Percentiles rank a stretch among this genome's conserved stretches.
Evolutionary conservation across 2,329 filamentous ascomycete species (phyloP).

Genomic region (Aspergillus floridensis): DNA sequence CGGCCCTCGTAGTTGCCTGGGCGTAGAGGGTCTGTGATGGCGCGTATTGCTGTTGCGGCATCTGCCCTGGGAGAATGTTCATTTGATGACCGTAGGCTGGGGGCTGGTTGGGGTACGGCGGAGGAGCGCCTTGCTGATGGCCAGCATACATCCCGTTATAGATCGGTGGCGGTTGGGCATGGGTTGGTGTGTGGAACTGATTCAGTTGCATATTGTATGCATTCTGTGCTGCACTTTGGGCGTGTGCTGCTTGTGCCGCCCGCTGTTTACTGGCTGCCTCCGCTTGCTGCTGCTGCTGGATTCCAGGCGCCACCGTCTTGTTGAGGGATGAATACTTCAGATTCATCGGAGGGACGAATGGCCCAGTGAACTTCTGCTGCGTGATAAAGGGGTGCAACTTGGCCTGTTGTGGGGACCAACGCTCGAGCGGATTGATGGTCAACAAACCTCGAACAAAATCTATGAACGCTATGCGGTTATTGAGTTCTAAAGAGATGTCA

Average conservation of each 20-base stretch:
- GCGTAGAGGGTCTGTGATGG: conserved; percentile 71
- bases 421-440: conserved; percentile 90
- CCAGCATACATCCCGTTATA: conserved; percentile 76
- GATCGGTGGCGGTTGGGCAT: conserved; percentile 55
- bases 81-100: conserved; percentile 70
- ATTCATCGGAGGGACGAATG: conserved; percentile 96
- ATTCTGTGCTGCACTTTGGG: conserved; percentile 64
- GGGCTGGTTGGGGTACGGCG: conserved; percentile 73
- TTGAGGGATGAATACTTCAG: conserved; percentile 82
- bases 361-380: conserved; percentile 93
- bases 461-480: conserved; percentile 94
- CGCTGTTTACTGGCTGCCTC: conserved; percentile 92
- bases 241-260: conserved; percentile 64
- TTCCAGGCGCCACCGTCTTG: conserved; percentile 85
- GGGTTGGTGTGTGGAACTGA: conserved; percentile 51
- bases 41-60: conserved; percentile 64
- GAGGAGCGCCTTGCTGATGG: conserved; percentile 67
- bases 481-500: conserved; percentile 72
- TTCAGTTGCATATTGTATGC: conserved; percentile 66
- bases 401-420: conserved; percentile 97
- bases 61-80: conserved; percentile 65
- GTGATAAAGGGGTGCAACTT: conserved; percentile 98
- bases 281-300: conserved; percentile 92
- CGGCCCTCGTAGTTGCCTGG: conserved; percentile 72
- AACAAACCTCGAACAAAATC: conserved; percentile 93